Percentiles rank a stretch among this genome's conserved stretches.
Evolutionary conservation across 2,329 filamentous ascomycete species (phyloP).

Genomic region (Fusarium hostae): DNA sequence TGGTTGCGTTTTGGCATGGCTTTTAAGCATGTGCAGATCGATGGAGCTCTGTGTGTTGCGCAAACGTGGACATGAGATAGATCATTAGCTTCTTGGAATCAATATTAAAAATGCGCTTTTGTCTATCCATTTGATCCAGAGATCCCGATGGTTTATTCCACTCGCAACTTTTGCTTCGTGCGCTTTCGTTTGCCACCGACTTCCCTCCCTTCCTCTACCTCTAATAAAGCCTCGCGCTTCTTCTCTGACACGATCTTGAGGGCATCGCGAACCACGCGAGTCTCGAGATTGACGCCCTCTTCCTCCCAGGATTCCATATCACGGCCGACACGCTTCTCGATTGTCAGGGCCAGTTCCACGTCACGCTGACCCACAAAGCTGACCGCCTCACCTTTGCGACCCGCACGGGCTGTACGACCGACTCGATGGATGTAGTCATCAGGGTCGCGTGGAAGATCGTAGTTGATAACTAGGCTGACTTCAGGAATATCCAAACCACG

Average conservation of each 20-base stretch:
- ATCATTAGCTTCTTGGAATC: not conserved
- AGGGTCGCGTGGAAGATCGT: slow-evolving; percentile 93
- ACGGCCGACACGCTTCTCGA: slow-evolving; percentile 83
- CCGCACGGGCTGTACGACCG: slow-evolving; percentile 93
- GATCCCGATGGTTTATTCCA: slow-evolving; percentile 35
- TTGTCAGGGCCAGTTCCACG: slow-evolving; percentile 88
- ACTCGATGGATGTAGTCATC: slow-evolving; percentile 98
- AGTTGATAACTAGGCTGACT: slow-evolving; percentile 91
- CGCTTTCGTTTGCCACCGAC: slow-evolving; percentile 85
- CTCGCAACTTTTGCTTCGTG: slow-evolving; percentile 66
- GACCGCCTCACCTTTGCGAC: slow-evolving; percentile 81
- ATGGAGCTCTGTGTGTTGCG: not conserved
- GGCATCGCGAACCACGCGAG: slow-evolving; percentile 83
- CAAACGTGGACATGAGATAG: not conserved
- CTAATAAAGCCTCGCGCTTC: slow-evolving; percentile 89
- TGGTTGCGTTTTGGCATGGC: not conserved
- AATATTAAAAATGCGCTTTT: slow-evolving; percentile 24
- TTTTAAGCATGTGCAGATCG: not conserved
- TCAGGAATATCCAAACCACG: slow-evolving; percentile 95
- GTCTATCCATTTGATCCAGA: slow-evolving; percentile 4
- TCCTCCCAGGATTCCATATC: slow-evolving; percentile 87
- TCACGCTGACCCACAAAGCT: slow-evolving; percentile 94
- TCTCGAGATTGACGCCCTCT: slow-evolving; percentile 94
- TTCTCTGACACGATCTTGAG: slow-evolving; percentile 94
- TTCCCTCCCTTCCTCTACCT: slow-evolving; percentile 92